Evolutionary conservation across 768 basidiomycete genomes (phyloP).

Genomic region (Lentinula guzmanii): DNA sequence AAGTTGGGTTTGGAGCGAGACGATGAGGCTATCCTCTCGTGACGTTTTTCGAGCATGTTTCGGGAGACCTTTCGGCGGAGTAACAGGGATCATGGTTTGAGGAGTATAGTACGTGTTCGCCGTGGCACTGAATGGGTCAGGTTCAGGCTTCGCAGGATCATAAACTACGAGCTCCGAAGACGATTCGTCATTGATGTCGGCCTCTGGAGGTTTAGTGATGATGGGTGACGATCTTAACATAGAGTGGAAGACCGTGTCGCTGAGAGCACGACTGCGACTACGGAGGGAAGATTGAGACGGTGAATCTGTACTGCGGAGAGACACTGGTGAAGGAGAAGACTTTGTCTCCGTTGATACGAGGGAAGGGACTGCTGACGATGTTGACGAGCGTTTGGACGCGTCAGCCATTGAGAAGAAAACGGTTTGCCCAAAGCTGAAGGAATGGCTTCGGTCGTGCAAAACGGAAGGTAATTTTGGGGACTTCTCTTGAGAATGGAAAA

Average conservation of each 20-base stretch:
- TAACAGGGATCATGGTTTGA: conserved; percentile 63
- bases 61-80: conserved; percentile 42
- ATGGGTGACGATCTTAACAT: conserved; percentile 37
- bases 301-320: conserved; percentile 16
- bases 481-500: conserved; percentile 39
- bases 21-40: conserved; percentile 66
- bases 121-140: conserved; percentile 70
- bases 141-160: conserved; percentile 30
- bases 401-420: conserved; percentile 48
- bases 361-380: conserved; percentile 9
- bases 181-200: conserved; percentile 60
- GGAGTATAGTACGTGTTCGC: conserved; percentile 76
- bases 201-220: conserved; percentile 38
- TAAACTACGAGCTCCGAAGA: conserved; percentile 43
- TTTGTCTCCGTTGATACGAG: conserved; percentile 8
- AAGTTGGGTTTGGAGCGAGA: conserved; percentile 69
- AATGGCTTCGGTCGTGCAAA: conserved; percentile 56
- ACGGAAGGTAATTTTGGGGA: conserved; percentile 27
- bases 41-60: conserved; percentile 55
- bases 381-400: conserved; percentile 16
- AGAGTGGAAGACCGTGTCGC: conserved; percentile 60
- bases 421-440: conserved; percentile 62
- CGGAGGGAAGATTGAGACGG: conserved; percentile 24
- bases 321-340: conserved; percentile 23
- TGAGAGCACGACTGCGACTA: conserved; percentile 47